Evolutionary conservation across 257 asterid genomes (phyloP).

Genomic region (Solanum okadae): DNA sequence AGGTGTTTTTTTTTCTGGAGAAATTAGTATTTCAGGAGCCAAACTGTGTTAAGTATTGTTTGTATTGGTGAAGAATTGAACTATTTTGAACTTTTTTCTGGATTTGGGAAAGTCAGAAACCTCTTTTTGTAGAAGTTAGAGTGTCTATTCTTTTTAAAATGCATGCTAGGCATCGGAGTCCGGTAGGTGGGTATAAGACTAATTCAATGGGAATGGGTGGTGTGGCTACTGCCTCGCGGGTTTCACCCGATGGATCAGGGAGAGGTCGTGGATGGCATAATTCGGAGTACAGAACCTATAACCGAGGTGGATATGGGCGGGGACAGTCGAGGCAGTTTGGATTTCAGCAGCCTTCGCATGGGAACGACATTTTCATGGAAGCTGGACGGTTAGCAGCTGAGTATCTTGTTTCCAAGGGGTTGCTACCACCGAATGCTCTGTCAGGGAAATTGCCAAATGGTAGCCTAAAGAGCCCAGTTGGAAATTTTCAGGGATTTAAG

Average conservation of each 20-base stretch:
- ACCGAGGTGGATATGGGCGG: constrained; percentile 64
- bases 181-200: constrained; percentile 68
- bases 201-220: constrained; percentile 57
- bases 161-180: constrained; percentile 69
- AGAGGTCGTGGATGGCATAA: constrained; percentile 56
- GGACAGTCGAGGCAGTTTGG: constrained; percentile 54
- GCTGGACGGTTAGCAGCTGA: constrained; percentile 94
- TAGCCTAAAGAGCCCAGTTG: constrained; percentile 36
- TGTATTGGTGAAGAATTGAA: neutral
- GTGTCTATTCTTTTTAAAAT: constrained; percentile 15
- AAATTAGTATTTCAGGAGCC: neutral
- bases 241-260: constrained; percentile 60
- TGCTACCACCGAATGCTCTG: constrained; percentile 60
- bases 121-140: neutral
- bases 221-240: constrained; percentile 39
- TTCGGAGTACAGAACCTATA: constrained; percentile 46
- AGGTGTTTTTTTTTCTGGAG: neutral
- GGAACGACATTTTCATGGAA: constrained; percentile 58
- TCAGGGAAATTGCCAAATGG: constrained; percentile 62
- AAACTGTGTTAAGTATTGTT: neutral
- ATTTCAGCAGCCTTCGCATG: constrained; percentile 37
- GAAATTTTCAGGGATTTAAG: constrained; percentile 27
- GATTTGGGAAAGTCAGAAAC: neutral
- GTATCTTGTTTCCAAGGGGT: constrained; percentile 68
- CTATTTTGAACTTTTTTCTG: neutral